Percentiles rank a stretch among this genome's conserved stretches.
Conservation (phyloP, 2,329 filamentous ascomycete genomes). For the Colletotrichum incanum region DNA sequence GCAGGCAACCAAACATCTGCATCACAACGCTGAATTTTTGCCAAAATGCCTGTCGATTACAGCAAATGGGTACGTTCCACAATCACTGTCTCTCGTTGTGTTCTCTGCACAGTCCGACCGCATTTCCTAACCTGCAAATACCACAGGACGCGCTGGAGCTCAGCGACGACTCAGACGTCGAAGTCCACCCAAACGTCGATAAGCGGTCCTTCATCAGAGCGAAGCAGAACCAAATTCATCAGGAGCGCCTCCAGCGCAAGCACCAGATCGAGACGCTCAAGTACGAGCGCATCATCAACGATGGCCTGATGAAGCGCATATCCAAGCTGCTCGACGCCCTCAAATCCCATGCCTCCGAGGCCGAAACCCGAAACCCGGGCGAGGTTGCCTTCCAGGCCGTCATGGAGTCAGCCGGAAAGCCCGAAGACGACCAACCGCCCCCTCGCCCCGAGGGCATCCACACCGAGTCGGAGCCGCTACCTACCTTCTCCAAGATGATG, state of each 20-base stretch:
- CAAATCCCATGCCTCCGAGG: conserved; percentile 79
- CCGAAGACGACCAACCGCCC: conserved; percentile 82
- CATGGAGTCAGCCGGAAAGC: conserved; percentile 83
- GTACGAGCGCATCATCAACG: conserved; percentile 94
- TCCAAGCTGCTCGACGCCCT: conserved; percentile 83
- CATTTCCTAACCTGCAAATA: conserved; percentile 28
- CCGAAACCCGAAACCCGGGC: conserved; percentile 76
- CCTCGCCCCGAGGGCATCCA: conserved; percentile 85
- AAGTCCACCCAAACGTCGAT: conserved; percentile 99
- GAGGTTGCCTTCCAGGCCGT: conserved; percentile 91
- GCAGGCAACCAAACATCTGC: conserved; percentile 11
- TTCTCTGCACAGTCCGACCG: neutral
- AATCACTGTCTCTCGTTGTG: neutral
- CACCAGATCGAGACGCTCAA: conserved; percentile 92
- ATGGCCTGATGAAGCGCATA: conserved; percentile 89
- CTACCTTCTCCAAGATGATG: conserved; percentile 98
- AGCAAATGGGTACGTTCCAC: conserved; percentile 76
- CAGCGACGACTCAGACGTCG: conserved; percentile 97
- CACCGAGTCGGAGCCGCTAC: conserved; percentile 79
- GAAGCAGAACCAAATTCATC: conserved; percentile 97
- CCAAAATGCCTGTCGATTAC: conserved; percentile 69
- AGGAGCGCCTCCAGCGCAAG: conserved; percentile 87
- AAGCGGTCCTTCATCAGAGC: conserved; percentile 98
- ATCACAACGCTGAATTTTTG: conserved; percentile 42
- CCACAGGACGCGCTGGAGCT: conserved; percentile 89